Conservation (phyloP, 2,329 filamentous ascomycete genomes). For the Colletotrichum plurivorum region DNA sequence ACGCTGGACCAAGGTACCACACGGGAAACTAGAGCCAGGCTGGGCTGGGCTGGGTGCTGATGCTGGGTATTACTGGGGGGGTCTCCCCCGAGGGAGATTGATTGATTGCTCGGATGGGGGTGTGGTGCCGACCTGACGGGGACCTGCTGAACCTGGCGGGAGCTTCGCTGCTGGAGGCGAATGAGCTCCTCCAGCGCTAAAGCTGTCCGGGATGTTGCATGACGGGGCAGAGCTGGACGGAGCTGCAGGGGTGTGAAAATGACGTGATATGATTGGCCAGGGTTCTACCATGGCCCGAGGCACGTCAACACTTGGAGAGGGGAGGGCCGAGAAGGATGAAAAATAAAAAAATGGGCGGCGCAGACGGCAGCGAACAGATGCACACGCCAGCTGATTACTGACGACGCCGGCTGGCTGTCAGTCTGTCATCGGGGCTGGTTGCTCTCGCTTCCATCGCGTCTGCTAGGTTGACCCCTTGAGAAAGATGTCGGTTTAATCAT, state of each 20-base stretch:
- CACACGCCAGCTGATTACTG: slow-evolving; percentile 30
- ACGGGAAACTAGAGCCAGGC: slow-evolving; percentile 30
- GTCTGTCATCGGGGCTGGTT: too few species aligned
- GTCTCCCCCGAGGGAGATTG: slow-evolving; percentile 16
- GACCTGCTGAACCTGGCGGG: slow-evolving; percentile 20
- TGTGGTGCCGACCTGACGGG: slow-evolving; percentile 24
- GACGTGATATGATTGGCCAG: slow-evolving; percentile 16
- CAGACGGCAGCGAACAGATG: slow-evolving; percentile 13
- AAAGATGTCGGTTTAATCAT: slow-evolving; percentile 18
- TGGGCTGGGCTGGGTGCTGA: slow-evolving; percentile 26
- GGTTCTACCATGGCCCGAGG: slow-evolving; percentile 21
- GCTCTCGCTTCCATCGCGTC: not conserved
- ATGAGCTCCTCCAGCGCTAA: slow-evolving; percentile 22
- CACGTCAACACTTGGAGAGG: not conserved
- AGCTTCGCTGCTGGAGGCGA: slow-evolving; percentile 30
- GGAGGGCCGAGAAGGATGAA: not conserved
- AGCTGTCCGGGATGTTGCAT: slow-evolving; percentile 31
- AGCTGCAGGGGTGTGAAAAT: slow-evolving; percentile 35
- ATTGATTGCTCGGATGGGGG: slow-evolving; percentile 36
- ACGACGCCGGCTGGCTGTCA: too few species aligned
- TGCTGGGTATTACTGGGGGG: slow-evolving; percentile 7
- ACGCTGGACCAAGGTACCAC: slow-evolving; percentile 22
- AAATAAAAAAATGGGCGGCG: slow-evolving; percentile 16
- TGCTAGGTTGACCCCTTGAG: slow-evolving; percentile 21
- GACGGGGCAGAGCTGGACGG: slow-evolving; percentile 30